These are phyloP conservation scores for Sinapis alba DNA, from an alignment of 441 rosid genomes.

Conservation along the genomic window DNA sequence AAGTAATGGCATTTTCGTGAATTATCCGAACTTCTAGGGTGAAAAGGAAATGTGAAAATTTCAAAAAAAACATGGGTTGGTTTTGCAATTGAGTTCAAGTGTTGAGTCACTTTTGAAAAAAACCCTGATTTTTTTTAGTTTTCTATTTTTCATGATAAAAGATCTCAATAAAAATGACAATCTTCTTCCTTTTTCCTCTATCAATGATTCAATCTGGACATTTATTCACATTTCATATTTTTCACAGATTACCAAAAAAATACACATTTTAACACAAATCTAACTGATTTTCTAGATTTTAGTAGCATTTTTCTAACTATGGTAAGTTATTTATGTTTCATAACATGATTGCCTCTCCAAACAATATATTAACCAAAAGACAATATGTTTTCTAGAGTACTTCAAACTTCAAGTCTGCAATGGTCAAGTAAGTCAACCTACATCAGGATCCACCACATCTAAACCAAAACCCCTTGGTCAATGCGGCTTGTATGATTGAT, in stretches of 20 bases:
- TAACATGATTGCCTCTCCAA: neutral
- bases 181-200: constrained; percentile 1
- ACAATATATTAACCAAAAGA: neutral
- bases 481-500: too few species aligned
- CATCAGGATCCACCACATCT: too few species aligned
- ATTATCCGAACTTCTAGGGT: too few species aligned
- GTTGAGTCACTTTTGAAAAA: too few species aligned
- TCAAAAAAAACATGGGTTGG: too few species aligned
- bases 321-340: neutral
- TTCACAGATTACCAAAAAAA: neutral
- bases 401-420: too few species aligned
- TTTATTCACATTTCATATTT: neutral
- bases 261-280: neutral
- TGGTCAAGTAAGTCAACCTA: too few species aligned
- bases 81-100: too few species aligned
- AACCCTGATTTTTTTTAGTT: too few species aligned
- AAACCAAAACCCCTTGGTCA: too few species aligned
- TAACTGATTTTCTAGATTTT: neutral
- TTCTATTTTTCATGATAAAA: constrained; percentile 8
- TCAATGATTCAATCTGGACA: neutral
- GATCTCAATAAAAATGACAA: constrained; percentile 13
- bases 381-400: neutral
- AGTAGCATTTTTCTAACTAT: neutral
- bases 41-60: too few species aligned
- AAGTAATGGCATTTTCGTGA: too few species aligned